Evolutionary conservation across 202 grass and related monocot species (phyloP).

Genomic region (Saccharum hybrid): DNA sequence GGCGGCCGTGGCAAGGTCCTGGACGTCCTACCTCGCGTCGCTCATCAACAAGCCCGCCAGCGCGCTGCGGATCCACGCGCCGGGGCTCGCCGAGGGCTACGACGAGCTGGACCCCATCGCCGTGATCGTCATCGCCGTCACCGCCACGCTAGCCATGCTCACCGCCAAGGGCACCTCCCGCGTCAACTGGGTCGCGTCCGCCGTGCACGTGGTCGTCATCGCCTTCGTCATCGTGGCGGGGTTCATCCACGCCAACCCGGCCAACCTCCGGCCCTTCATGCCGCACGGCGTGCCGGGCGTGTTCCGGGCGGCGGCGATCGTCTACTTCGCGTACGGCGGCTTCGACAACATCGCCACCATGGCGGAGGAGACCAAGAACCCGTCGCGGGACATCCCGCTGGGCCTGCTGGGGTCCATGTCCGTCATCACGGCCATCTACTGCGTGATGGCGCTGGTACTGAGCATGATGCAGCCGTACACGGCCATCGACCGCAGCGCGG

Average conservation of each 20-base stretch:
- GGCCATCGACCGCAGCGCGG: conserved; percentile 60
- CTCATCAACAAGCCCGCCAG: conserved; percentile 61
- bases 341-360: conserved; percentile 93
- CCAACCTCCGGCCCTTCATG: conserved; percentile 75
- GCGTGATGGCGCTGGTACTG: conserved; percentile 80
- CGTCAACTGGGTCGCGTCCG: conserved; percentile 86
- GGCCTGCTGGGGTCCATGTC: conserved; percentile 83
- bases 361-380: conserved; percentile 92
- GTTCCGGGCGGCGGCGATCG: conserved; percentile 81
- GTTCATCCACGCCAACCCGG: conserved; percentile 64
- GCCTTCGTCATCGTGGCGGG: conserved; percentile 71
- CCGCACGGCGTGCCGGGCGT: conserved; percentile 71
- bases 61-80: conserved; percentile 61
- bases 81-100: conserved; percentile 52
- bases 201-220: conserved; percentile 66
- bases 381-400: conserved; percentile 81
- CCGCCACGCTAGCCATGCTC: conserved; percentile 70
- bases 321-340: conserved; percentile 90
- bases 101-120: conserved; percentile 84
- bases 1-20: conserved; percentile 71
- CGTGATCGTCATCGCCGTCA: conserved; percentile 59
- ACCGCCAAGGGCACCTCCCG: conserved; percentile 79
- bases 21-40: conserved; percentile 85
- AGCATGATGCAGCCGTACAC: conserved; percentile 94
- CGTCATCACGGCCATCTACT: conserved; percentile 74